Evolutionary conservation across 768 basidiomycete species (phyloP).

Genomic region (Lyophyllum atratum): DNA sequence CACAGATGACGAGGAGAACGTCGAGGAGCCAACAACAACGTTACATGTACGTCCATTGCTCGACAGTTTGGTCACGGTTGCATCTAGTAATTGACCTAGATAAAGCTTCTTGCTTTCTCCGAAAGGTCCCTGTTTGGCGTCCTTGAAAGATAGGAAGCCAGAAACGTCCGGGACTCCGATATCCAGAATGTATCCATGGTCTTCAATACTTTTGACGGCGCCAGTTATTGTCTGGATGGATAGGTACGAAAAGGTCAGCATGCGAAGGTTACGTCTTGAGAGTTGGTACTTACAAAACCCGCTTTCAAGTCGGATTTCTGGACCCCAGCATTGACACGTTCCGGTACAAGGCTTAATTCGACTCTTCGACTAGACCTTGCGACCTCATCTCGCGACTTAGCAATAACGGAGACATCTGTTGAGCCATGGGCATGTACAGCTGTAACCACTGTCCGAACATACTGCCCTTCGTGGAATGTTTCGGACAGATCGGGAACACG

Average conservation of each 20-base stretch:
- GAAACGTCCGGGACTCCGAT: conserved; percentile 77
- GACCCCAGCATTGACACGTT: conserved; percentile 81
- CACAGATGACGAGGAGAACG: conserved; percentile 58
- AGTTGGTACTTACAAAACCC: conserved; percentile 65
- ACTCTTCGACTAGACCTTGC: conserved; percentile 73
- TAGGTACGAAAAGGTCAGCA: background rate
- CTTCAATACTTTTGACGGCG: conserved; percentile 83
- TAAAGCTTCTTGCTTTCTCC: conserved; percentile 38
- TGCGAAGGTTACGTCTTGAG: conserved; percentile 1
- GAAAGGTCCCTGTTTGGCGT: conserved; percentile 46
- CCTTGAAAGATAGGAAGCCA: conserved; percentile 84
- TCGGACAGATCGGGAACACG: conserved; percentile 69
- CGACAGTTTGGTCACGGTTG: conserved; percentile 66
- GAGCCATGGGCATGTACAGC: conserved; percentile 69
- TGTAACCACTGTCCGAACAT: conserved; percentile 76
- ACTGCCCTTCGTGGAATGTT: conserved; percentile 85
- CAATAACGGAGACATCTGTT: conserved; percentile 55
- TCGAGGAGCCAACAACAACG: conserved; percentile 54
- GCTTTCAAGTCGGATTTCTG: conserved; percentile 72
- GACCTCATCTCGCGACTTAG: conserved; percentile 67
- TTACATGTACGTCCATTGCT: conserved; percentile 81
- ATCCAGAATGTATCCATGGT: conserved; percentile 92
- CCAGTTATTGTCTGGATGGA: conserved; percentile 67
- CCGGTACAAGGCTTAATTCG: conserved; percentile 83
- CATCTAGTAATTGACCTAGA: conserved; percentile 69